These are phyloP conservation scores for Talaromyces sp. DNA, from an alignment of 2,329 filamentous ascomycete genomes.

Conservation along the genomic window DNA sequence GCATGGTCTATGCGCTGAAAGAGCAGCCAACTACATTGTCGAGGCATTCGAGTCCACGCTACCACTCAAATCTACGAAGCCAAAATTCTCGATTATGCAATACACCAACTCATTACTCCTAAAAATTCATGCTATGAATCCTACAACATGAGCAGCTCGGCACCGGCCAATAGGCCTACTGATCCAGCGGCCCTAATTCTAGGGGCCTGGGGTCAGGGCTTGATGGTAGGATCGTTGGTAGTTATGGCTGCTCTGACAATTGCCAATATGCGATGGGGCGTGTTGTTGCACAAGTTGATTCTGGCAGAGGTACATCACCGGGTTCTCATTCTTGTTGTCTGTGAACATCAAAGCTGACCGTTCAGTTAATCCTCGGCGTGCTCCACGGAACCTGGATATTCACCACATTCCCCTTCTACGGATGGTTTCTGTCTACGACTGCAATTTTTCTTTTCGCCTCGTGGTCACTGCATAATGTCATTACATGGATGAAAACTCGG, in stretches of 20 bases:
- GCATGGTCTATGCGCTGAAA: neutral
- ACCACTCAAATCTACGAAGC: neutral
- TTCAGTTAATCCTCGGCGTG: conserved; percentile 51
- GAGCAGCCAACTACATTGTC: too few species aligned
- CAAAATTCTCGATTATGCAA: neutral
- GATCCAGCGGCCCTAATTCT: conserved; percentile 34
- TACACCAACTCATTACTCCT: neutral
- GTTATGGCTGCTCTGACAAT: conserved; percentile 47
- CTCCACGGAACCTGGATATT: conserved; percentile 58
- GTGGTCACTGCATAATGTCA: conserved; percentile 61
- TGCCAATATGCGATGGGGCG: conserved; percentile 46
- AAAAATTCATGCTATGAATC: neutral
- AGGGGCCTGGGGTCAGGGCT: conserved; percentile 47
- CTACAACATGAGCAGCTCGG: neutral
- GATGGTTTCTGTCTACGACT: conserved; percentile 61
- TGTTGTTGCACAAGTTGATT: conserved; percentile 48
- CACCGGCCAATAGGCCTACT: conserved; percentile 14
- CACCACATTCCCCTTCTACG: conserved; percentile 51
- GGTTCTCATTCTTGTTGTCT: neutral
- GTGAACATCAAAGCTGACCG: neutral
- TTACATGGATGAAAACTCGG: conserved; percentile 62
- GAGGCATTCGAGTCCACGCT: neutral
- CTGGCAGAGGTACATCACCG: conserved; percentile 41
- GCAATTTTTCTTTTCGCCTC: conserved; percentile 55
- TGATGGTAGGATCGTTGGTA: conserved; percentile 47